These are phyloP conservation scores for Thinopyrum elongatum DNA, from an alignment of 176 grass and related monocot species.

Conservation along the genomic window DNA sequence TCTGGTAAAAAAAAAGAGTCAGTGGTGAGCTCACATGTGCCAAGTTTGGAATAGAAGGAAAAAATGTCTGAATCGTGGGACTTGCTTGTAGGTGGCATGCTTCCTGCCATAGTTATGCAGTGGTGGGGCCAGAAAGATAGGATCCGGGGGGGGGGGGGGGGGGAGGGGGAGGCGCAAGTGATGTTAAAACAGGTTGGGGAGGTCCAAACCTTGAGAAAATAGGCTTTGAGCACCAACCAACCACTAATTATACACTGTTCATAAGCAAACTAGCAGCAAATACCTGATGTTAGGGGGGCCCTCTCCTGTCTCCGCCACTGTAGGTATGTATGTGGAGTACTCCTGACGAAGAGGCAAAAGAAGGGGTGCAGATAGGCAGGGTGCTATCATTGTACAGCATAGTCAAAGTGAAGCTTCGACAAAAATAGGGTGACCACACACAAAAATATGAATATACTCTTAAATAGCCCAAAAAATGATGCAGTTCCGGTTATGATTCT, in stretches of 20 bases:
- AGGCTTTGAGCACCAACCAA: no score
- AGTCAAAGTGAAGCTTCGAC: neutral
- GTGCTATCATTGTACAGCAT: neutral
- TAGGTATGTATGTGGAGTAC: slow-evolving; percentile 3
- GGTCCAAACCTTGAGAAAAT: no score
- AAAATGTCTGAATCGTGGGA: neutral
- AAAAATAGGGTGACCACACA: neutral
- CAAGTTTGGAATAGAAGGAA: neutral
- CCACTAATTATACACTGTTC: no score
- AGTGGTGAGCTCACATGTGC: neutral
- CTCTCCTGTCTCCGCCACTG: no score
- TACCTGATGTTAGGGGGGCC: no score
- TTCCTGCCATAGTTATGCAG: neutral
- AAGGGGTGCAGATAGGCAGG: neutral
- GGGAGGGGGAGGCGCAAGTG: no score
- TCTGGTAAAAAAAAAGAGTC: no score
- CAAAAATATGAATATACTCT: neutral
- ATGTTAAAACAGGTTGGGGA: no score
- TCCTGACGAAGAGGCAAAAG: neutral
- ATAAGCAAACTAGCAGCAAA: no score
- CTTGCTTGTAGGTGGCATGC: neutral
- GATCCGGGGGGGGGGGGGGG: no score
- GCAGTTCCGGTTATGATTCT: neutral
- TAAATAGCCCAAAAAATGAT: neutral
- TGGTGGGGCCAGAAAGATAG: no score